Base-by-base conservation (phyloP, 345 rosid species). In the Zanthoxylum bungeanum region DNA sequence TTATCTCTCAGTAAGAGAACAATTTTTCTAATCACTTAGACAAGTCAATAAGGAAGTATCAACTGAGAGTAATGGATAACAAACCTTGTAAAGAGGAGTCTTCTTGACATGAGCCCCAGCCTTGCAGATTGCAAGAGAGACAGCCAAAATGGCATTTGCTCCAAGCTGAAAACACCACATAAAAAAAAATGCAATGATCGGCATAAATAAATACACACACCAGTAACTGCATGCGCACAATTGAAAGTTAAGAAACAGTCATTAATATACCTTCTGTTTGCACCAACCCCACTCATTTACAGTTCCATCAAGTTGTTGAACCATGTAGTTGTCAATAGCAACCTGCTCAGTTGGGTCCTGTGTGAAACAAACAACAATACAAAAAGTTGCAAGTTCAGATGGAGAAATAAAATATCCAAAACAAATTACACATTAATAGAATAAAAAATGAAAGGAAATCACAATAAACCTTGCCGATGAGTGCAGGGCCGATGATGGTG, bases 251-350 rank as follows among this genome's bases (percentile, higher is more conserved):
- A 7, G 16, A 66, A 21, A 33, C 9, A 14, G 49, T 0, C 0
- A 33, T 69, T 21, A 46, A 21, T 30, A 36, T 50, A 95, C 99
- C 98, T 95, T 95, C 70, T 92, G 96, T 67, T 95, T 95, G 88
- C 99, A 92, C 98, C 99, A 95, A 61, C 99, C 98, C 98, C 99
- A 95, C 82, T 95, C 99, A 2, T 91, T 95, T 17, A 88, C 91
- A 60, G 99, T 95, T 73, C 99, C 98, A 69, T 95, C 99, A 68
- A 95, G 93, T 50, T 91, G 82, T 64, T 89, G 98, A 58, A 92
- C 99, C 98, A 95, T 92, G 83, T 80, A 85, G 70, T 89, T 89
- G 59, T 95, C 99, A 75, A 95, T 89, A 37, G 81, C 93, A 42
- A 83, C 50, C 82, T 95, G 99, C 69, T 89, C 85, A 46, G 93